phyloP scores from a whole-genome alignment of 805 yeast genomes.

The Debaryomyces prosopidis region DNA sequence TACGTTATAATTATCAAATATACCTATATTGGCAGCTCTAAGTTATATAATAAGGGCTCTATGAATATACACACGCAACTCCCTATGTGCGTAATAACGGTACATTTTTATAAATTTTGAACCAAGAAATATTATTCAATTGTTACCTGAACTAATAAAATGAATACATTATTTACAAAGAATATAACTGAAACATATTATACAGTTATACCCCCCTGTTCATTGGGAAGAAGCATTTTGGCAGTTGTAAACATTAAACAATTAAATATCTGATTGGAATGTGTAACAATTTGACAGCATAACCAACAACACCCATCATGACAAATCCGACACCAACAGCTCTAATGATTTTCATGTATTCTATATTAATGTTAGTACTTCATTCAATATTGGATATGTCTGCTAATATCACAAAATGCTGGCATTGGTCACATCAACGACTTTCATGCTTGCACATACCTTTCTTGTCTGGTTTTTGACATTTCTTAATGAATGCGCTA shows the following conservation, averaged over 20 bases:
- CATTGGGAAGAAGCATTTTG: too few relatives aligned
- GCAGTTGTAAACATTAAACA: slow-evolving; percentile 48
- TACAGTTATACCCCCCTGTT: too few relatives aligned
- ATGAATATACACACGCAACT: too few relatives aligned
- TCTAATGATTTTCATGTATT: slow-evolving; percentile 82
- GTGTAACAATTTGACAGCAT: slow-evolving; percentile 89
- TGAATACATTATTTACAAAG: too few relatives aligned
- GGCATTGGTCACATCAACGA: too few relatives aligned
- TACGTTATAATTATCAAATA: not conserved
- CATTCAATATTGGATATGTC: not conserved
- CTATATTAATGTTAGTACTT: slow-evolving; percentile 36
- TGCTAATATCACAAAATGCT: too few relatives aligned
- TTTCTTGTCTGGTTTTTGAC: slow-evolving; percentile 88
- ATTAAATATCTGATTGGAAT: slow-evolving; percentile 95
- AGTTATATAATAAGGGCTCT: not conserved
- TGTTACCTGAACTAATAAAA: too few relatives aligned
- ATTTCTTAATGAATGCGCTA: slow-evolving; percentile 79
- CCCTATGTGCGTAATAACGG: too few relatives aligned
- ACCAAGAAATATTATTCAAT: too few relatives aligned
- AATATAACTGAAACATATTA: too few relatives aligned
- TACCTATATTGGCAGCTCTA: not conserved
- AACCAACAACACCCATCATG: slow-evolving; percentile 98
- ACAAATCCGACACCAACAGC: slow-evolving; percentile 97
- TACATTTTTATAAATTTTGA: too few relatives aligned
- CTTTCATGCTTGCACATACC: slow-evolving; percentile 42